Conservation (phyloP, 805 yeast genomes). For the Ogataea corticis region DNA sequence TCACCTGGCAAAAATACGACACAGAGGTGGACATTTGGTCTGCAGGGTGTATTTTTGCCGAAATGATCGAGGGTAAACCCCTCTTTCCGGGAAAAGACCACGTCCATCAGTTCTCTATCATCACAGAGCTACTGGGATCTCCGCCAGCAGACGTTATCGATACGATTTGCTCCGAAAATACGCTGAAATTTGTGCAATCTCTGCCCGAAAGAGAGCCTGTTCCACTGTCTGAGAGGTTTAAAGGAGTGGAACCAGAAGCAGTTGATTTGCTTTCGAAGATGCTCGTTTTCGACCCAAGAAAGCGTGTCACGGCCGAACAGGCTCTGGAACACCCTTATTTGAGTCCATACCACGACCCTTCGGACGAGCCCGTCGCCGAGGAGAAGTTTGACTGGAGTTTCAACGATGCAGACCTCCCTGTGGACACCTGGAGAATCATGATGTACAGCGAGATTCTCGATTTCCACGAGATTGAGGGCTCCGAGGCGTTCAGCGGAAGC, state of each 20-base stretch:
- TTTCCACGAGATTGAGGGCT: constrained; percentile 83
- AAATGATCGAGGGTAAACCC: constrained; percentile 97
- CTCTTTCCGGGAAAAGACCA: constrained; percentile 98
- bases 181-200: constrained; percentile 89
- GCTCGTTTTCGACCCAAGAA: constrained; percentile 93
- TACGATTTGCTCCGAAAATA: constrained; percentile 94
- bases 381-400: constrained; percentile 97
- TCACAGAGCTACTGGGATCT: constrained; percentile 88
- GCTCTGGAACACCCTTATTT: constrained; percentile 89
- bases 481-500: constrained; percentile 22
- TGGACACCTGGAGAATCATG: constrained; percentile 98
- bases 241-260: constrained; percentile 78
- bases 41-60: constrained; percentile 96
- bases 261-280: constrained; percentile 84
- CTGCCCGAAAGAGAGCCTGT: constrained; percentile 92
- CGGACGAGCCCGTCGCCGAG: constrained; percentile 94
- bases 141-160: constrained; percentile 96
- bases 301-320: constrained; percentile 89
- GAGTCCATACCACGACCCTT: constrained; percentile 94
- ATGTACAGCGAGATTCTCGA: constrained; percentile 97
- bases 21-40: constrained; percentile 98
- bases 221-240: constrained; percentile 80
- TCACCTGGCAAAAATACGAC: constrained; percentile 97
- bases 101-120: constrained; percentile 95
- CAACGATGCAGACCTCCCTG: constrained; percentile 96